Evolutionary conservation across 176 grass and related monocot species (phyloP).

Genomic region (Elaeis guineensis): DNA sequence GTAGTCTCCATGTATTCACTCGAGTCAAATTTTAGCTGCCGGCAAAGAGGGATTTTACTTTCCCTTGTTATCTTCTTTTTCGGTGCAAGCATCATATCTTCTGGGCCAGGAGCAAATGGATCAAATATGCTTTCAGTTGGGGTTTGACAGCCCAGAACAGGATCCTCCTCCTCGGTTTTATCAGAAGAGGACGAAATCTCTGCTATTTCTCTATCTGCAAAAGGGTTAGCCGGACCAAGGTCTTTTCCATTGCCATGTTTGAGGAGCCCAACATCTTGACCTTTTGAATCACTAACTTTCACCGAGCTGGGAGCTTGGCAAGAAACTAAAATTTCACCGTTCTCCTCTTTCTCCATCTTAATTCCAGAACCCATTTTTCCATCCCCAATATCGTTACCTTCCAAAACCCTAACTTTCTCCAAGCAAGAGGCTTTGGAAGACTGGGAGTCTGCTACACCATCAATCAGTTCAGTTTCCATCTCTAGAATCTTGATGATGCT

Average conservation of each 20-base stretch:
- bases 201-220: constrained; percentile 13
- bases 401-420: constrained; percentile 2
- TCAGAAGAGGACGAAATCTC: constrained; percentile 13
- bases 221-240: constrained; percentile 1
- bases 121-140: constrained; percentile 22
- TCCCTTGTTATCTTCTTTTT: constrained; percentile 22
- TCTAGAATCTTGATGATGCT: too few species aligned
- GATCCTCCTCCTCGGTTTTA: neutral
- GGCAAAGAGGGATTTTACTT: neutral
- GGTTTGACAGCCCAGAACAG: constrained; percentile 15
- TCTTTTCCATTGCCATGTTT: constrained; percentile 12
- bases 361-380: constrained; percentile 3
- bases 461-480: too few species aligned
- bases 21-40: constrained; percentile 15
- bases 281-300: constrained; percentile 15
- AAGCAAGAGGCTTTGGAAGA: neutral
- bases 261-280: constrained; percentile 1
- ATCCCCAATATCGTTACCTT: constrained; percentile 8
- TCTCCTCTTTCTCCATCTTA: constrained; percentile 16
- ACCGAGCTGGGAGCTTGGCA: constrained; percentile 11
- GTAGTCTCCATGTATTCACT: constrained; percentile 23
- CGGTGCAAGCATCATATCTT: constrained; percentile 15
- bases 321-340: neutral
- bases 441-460: too few species aligned
- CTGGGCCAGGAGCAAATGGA: constrained; percentile 22